Percentiles rank a stretch among this genome's conserved stretches.
These are phyloP conservation scores for Colletotrichum shisoi DNA, from an alignment of 2,329 filamentous ascomycete species.

Conservation along the genomic window DNA sequence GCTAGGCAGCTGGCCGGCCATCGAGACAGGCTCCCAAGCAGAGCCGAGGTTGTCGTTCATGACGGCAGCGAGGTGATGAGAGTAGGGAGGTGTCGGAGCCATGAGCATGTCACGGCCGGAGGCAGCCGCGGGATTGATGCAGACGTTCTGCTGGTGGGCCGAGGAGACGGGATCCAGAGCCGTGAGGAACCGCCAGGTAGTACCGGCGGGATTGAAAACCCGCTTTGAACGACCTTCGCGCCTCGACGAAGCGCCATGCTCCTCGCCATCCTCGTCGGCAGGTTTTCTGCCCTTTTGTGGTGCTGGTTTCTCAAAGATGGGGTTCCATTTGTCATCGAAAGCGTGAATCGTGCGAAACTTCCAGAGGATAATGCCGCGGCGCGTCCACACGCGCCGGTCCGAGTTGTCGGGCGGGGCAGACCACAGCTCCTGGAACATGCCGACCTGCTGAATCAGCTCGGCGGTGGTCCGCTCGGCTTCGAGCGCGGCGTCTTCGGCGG, in stretches of 20 bases:
- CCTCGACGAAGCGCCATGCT: constrained; percentile 42
- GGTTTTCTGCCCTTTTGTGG: constrained; percentile 37
- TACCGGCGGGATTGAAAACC: constrained; percentile 61
- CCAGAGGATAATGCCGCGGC: constrained; percentile 70
- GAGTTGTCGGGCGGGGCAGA: constrained; percentile 57
- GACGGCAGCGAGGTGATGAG: constrained; percentile 58
- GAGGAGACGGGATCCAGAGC: constrained; percentile 67
- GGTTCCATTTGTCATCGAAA: constrained; percentile 57
- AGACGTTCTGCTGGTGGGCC: constrained; percentile 62
- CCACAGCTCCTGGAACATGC: constrained; percentile 74
- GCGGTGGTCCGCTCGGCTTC: constrained; percentile 45
- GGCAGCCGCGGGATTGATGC: constrained; percentile 39
- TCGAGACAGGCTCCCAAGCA: constrained; percentile 54
- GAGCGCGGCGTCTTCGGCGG: constrained; percentile 37
- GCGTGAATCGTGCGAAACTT: constrained; percentile 64
- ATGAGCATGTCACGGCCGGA: constrained; percentile 56
- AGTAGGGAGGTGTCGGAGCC: constrained; percentile 60
- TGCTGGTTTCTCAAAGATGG: constrained; percentile 48
- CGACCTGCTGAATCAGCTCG: constrained; percentile 66
- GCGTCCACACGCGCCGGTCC: constrained; percentile 56
- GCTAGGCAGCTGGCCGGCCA: constrained; percentile 48
- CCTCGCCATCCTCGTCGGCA: constrained; percentile 42
- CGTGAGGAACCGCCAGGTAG: constrained; percentile 69
- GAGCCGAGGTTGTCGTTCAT: constrained; percentile 67
- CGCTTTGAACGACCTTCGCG: constrained; percentile 35